Base-by-base conservation (phyloP, 2,329 filamentous ascomycete species). In the Cladosporium phlei region DNA sequence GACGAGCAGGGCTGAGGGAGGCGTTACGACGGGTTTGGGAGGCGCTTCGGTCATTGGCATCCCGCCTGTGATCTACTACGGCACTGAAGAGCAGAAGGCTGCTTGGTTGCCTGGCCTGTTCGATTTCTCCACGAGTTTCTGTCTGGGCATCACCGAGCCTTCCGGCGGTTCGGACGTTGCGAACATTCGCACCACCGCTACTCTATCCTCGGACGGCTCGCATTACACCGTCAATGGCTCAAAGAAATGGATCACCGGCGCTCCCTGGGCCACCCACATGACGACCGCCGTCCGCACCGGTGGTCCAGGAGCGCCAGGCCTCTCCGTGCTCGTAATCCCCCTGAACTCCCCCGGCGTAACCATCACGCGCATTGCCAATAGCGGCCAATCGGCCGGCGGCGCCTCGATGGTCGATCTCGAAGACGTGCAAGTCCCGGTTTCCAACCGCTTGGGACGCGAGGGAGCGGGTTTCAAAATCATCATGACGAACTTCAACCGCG, bases 61-160 rank as follows among this genome's bases (percentile, higher is more conserved):
- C 20, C 82, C 82, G 4, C 82, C 82, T 0, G 69, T 86, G 35
- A 71, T 82, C n/a, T 71, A 77, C 38, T 78, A 79, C 55, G 82
- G 82, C 1, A 83, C 73, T 0, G 64, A 72, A 24, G 73, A 73
- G 58, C 81, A 84, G 64, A 79, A 79, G 59, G 62, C 58, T 14
- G 70, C 70, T 33, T 85, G 78, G 73, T 65, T 85, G 9, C 79
- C 78, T 0, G 74, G 72, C 0, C 67, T 85, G 24, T 79, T 81
- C 33, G 71, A 64, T 6, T 78, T 80, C 52, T 71, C 78, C 47
- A 77, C 79, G 5, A 73, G 75, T 45, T 83, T 84, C 56, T 83
- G 78, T 56, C 64, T 85, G 9, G 80, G 79, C 2, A 79, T 84
- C 49, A 85, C 82, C 2, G 82, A 85, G 60, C 80, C 82, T 0